Base-by-base conservation (phyloP, 495 filamentous ascomycete genomes). In the Sordaria brevicollis region DNA sequence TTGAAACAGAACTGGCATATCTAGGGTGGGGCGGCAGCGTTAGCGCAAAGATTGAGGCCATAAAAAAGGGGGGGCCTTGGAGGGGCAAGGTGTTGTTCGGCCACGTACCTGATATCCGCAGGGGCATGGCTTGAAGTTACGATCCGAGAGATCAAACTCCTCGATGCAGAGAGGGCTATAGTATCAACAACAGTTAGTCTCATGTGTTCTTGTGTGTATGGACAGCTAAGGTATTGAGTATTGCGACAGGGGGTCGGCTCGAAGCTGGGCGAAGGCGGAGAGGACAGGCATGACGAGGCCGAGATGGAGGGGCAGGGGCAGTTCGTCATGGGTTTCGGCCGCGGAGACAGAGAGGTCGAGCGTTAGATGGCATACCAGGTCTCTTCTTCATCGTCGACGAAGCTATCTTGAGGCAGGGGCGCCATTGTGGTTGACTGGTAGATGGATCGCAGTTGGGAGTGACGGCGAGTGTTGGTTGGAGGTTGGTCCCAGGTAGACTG, bases 1-100 rank as follows among this genome's bases (percentile, higher is more conserved):
- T 99, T 97, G 83, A 91, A 98, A 81, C 96, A 99, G 82, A 99
- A 99, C 83, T 97, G 96, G 79, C 96, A 99, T 76, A 99, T 92
- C 94, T 99, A 76, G 35, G 62, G 33, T 11, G 65, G 39, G 35
- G 31, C 17, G n/a, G 13, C 21, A 5, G 49, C 49, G 25, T 62
- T 62, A 62, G 49, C 49, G 49, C 25, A 31, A 31, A 62, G 25
- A 25, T 31, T 62, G 25, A 62, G 72, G 78, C 66, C 78, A 74
- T 19, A 17, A 67, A 33, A 68, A 76, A 67, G 76, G 73, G 29
- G n/a, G 17, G n/a, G 34, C 4, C n/a, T 17, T 10, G 37, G 62
- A 35, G 67, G 54, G 9, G 35, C 25, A 66, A 65, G 67, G n/a
- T n/a, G n/a, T n/a, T 35, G 4, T 54, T 2, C 25, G 43, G 49